Base-by-base conservation (phyloP, 495 filamentous ascomycete genomes). In the Hyaloscypha finlandica region DNA sequence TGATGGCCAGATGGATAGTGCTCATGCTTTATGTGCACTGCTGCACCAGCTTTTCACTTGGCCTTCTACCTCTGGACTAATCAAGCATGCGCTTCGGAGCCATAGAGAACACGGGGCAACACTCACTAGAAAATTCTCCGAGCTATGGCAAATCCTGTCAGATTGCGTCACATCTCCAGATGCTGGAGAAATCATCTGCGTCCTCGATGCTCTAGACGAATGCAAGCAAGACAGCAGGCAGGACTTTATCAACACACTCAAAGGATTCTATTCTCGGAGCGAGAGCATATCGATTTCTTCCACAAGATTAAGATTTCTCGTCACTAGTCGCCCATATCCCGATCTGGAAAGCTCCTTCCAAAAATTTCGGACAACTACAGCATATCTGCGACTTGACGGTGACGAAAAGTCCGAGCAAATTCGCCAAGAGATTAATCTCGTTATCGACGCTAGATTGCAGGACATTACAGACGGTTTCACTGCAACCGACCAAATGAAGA, bases 151-250 rank as follows among this genome's bases (percentile, higher is more conserved):
- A 4, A 80, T 80, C 32, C 67, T 85, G 19, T 59, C 74, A 3
- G 64, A 73, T 31, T 74, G 68, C 35, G 73, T 77, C 42, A 55
- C 61, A 20, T 73, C 77, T 67, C 59, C 73, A 37, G 62, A 73
- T 51, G 75, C 73, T 54, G 76, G 77, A 29, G 75, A 81, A 65
- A 75, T 83, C 55, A 66, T 84, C 33, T 84, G 69, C 55, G 59
- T 81, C 22, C 62, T 81, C 22, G 77, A 83, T 76, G 78, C 78
- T 53, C 64, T 81, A 3, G 79, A 83, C 45, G 79, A 83, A 70
- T 81, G 76, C 64, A 55, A 78, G 48, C 52, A 70, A 61, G 45
- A 48, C 0, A 66, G 52, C 32, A 67, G 77, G 31, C 20, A 61
- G 3, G n/a, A 65, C 20, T 51, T 80, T 20, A 68, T 79, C 31